Conservation (phyloP, 2,329 filamentous ascomycete species). For the Aspergillus glaucus region DNA sequence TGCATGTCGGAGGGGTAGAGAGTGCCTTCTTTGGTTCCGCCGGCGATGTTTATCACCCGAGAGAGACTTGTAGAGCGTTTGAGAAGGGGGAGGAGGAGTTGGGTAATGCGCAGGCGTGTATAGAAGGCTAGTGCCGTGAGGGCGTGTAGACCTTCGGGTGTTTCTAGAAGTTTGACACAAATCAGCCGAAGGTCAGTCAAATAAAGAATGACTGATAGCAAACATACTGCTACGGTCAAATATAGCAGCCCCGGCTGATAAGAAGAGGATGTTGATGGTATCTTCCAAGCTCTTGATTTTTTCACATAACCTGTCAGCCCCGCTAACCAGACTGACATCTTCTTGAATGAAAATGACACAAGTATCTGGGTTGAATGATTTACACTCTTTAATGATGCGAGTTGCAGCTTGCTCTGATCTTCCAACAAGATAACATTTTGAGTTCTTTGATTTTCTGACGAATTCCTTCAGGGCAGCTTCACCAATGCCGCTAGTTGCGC, state of each 20-base stretch:
- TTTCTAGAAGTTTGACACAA: conserved; percentile 37
- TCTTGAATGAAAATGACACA: conserved; percentile 41
- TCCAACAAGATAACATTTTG: conserved; percentile 44
- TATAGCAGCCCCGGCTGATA: conserved; percentile 42
- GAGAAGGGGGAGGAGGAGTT: conserved; percentile 54
- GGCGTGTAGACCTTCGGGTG: conserved; percentile 51
- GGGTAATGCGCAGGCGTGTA: conserved; percentile 51
- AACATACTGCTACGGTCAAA: conserved; percentile 22
- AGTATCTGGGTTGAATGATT: conserved; percentile 39
- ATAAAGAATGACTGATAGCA: background rate
- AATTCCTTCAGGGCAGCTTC: conserved; percentile 43
- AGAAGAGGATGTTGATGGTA: conserved; percentile 51
- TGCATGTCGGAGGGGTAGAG: conserved; percentile 45
- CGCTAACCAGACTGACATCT: conserved; percentile 44
- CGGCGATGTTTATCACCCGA: conserved; percentile 55
- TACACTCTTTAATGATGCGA: conserved; percentile 39
- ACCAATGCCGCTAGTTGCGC: conserved; percentile 48
- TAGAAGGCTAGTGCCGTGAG: conserved; percentile 51
- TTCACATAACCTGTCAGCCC: conserved; percentile 45
- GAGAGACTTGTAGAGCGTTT: conserved; percentile 41
- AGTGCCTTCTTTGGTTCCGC: conserved; percentile 44
- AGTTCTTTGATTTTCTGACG: conserved; percentile 35
- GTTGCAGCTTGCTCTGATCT: conserved; percentile 37
- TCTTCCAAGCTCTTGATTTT: conserved; percentile 47
- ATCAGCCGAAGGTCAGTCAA: background rate